These are phyloP conservation scores for Fusarium equiseti DNA, from an alignment of 2,329 filamentous ascomycete genomes.

Conservation along the genomic window DNA sequence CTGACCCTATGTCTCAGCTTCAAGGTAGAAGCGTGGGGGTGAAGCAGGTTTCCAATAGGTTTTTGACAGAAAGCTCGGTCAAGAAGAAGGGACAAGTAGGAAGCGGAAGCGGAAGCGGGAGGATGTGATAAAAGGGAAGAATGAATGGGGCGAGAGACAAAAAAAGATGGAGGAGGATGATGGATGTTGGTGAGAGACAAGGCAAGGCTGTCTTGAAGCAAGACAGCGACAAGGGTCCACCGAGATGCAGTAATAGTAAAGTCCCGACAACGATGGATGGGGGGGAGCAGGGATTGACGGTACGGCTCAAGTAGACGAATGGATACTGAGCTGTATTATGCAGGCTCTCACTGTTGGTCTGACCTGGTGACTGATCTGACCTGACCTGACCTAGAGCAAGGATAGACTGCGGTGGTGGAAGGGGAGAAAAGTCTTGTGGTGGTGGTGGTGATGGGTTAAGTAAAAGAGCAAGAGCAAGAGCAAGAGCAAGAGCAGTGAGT, in stretches of 20 bases:
- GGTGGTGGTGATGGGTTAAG: not conserved
- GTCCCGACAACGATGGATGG: conserved; percentile 18
- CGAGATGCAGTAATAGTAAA: conserved; percentile 32
- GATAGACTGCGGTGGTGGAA: not conserved
- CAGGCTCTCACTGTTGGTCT: not conserved
- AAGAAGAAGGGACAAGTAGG: conserved; percentile 43
- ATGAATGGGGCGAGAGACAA: conserved; percentile 38
- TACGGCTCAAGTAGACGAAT: not conserved
- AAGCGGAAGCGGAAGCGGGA: not conserved
- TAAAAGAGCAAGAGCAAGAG: not conserved
- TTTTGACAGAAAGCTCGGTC: conserved; percentile 41
- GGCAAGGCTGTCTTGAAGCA: conserved; percentile 23
- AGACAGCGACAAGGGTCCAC: conserved; percentile 34
- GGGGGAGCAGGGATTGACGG: conserved; percentile 17
- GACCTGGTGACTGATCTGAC: not conserved
- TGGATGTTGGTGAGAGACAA: conserved; percentile 37
- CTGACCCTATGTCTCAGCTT: conserved; percentile 21
- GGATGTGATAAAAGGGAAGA: conserved; percentile 19
- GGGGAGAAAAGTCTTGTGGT: conserved; percentile 25
- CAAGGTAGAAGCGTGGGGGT: conserved; percentile 44
- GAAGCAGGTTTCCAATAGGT: conserved; percentile 25
- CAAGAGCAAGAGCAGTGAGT: not conserved
- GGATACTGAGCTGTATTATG: conserved; percentile 3
- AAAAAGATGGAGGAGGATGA: conserved; percentile 42
- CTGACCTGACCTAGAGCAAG: not conserved